These are phyloP conservation scores for Colletotrichum brevisporum DNA, from an alignment of 2,329 filamentous ascomycete genomes.

Conservation along the genomic window DNA sequence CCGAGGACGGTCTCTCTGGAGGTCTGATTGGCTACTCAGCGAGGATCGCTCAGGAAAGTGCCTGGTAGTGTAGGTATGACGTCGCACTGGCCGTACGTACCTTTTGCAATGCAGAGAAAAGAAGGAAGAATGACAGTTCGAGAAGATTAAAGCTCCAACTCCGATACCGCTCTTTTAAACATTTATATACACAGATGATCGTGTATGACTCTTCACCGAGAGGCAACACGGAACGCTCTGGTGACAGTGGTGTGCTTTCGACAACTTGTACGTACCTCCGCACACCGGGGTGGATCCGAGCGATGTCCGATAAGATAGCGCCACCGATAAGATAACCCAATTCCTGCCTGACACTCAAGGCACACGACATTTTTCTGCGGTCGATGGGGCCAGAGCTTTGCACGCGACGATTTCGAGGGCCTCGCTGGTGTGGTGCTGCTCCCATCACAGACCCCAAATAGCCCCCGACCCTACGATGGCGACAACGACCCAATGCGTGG, in stretches of 20 bases:
- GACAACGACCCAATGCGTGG: slow-evolving; percentile 66
- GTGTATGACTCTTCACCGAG: slow-evolving; percentile 27
- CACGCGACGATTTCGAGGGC: slow-evolving; percentile 16
- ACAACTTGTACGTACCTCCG: not conserved
- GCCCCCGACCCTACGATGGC: slow-evolving; percentile 58
- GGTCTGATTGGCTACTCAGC: slow-evolving; percentile 32
- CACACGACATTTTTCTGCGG: slow-evolving; percentile 35
- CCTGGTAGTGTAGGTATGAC: not conserved
- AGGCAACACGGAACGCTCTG: not conserved
- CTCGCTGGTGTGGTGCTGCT: slow-evolving; percentile 11
- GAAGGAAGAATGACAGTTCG: no score
- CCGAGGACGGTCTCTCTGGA: slow-evolving; percentile 18
- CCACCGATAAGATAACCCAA: slow-evolving; percentile 18
- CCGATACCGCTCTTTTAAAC: not conserved
- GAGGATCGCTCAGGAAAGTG: not conserved
- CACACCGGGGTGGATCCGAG: slow-evolving; percentile 13
- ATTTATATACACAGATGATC: not conserved
- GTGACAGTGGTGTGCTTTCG: slow-evolving; percentile 22
- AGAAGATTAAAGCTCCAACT: no score
- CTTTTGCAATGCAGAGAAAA: no score
- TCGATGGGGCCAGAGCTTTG: slow-evolving; percentile 31
- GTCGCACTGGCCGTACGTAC: no score
- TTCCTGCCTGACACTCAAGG: slow-evolving; percentile 20
- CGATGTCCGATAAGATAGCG: slow-evolving; percentile 17
- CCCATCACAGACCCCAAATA: slow-evolving; percentile 41